A percentile compares a stretch with the other conserved stretches of the same genome.
Evolutionary conservation across 768 basidiomycete genomes (phyloP).

Genomic region (Hydnum rufescens): DNA sequence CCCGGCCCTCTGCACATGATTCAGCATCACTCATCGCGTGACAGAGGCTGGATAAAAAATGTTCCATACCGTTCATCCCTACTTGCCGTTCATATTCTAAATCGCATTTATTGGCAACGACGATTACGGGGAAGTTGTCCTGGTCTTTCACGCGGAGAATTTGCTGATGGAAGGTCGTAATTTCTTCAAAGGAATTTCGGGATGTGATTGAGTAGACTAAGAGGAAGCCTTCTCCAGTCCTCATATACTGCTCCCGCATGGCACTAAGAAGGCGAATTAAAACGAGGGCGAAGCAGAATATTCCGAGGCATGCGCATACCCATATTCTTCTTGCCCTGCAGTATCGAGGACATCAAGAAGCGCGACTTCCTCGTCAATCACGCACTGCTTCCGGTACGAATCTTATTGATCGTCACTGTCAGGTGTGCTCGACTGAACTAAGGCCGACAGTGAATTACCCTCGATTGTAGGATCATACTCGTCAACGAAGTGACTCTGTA

Average conservation of each 20-base stretch:
- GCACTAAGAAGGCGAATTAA: constrained; percentile 16
- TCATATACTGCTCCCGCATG: constrained; percentile 33
- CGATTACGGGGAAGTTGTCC: constrained; percentile 24
- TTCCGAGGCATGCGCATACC: constrained; percentile 13
- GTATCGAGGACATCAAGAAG: constrained; percentile 29
- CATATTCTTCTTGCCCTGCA: constrained; percentile 31
- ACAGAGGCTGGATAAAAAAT: background rate
- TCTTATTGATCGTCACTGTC: constrained; percentile 16
- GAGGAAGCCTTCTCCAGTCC: constrained; percentile 28
- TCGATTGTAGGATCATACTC: constrained; percentile 94
- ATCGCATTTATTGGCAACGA: constrained; percentile 28
- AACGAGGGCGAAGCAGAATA: background rate
- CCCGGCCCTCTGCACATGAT: constrained; percentile 63
- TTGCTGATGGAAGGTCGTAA: constrained; percentile 23
- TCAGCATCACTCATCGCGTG: background rate
- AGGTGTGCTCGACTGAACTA: background rate
- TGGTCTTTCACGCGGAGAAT: constrained; percentile 26
- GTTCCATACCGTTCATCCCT: constrained; percentile 20
- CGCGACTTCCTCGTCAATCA: constrained; percentile 27
- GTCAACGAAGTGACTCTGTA: constrained; percentile 85
- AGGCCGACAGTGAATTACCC: constrained; percentile 24
- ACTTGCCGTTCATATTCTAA: constrained; percentile 21
- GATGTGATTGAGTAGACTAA: constrained; percentile 29
- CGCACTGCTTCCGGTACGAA: constrained; percentile 28
- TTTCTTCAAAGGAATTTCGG: constrained; percentile 25